phyloP scores from a whole-genome alignment of 208 protist genomes.

The Strigomonas culicis region DNA sequence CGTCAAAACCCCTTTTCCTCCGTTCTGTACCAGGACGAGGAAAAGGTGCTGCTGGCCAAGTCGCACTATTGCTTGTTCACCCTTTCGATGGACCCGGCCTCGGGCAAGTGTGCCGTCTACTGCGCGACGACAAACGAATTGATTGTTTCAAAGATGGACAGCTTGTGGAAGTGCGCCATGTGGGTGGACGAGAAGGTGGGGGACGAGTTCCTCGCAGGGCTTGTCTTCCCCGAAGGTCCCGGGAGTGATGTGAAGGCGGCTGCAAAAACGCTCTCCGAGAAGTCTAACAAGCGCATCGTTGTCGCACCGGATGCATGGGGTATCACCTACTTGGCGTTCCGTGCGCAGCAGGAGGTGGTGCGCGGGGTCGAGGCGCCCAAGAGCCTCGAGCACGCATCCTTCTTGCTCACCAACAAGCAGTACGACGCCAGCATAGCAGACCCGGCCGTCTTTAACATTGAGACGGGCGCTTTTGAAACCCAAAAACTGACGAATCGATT shows the following conservation, averaged over 20 bases:
- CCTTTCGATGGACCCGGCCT: constrained; percentile 37
- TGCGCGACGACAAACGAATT: constrained; percentile 79
- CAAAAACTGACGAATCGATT: constrained; percentile 15
- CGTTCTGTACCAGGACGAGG: constrained; percentile 25
- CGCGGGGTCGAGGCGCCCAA: constrained; percentile 56
- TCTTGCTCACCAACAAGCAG: constrained; percentile 50
- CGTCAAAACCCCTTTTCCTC: constrained; percentile 53
- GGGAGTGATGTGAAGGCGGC: constrained; percentile 40
- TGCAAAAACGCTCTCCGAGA: constrained; percentile 36
- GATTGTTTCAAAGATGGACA: constrained; percentile 33
- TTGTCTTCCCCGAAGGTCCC: constrained; percentile 68
- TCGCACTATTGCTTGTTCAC: constrained; percentile 85
- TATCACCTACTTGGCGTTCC: constrained; percentile 77
- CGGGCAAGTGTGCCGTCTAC: constrained; percentile 59
- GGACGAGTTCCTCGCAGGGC: constrained; percentile 82
- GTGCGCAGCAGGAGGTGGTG: constrained; percentile 80
- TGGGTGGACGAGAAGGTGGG: constrained; percentile 82
- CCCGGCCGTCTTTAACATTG: constrained; percentile 54
- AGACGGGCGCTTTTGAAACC: constrained; percentile 29
- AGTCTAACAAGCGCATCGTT: constrained; percentile 62
- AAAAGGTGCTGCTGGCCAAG: constrained; percentile 68
- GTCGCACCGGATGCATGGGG: constrained; percentile 77
- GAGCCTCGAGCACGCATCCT: constrained; percentile 78
- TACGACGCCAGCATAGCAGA: constrained; percentile 42
- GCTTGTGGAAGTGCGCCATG: constrained; percentile 73